Base-by-base conservation (phyloP, 177 flowering plant genomes). In the Vitis hybrid region DNA sequence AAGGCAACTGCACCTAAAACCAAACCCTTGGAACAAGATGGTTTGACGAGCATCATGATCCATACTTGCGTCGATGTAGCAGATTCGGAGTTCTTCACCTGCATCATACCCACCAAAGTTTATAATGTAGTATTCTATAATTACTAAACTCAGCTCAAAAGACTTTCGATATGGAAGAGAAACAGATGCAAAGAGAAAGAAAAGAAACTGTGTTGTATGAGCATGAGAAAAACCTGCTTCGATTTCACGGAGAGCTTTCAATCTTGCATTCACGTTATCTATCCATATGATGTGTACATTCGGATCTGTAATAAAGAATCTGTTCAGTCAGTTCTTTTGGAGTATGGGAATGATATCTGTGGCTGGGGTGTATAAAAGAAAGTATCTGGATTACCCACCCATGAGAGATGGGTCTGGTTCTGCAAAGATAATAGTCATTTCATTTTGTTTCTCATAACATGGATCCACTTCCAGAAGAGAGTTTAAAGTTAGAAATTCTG, bases 61-160 rank as follows among this genome's bases (percentile, higher is more conserved):
- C 91, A 91, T 83, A 70, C 98, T 92, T 18, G 93, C 89, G 78
- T 94, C 98, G 39, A 94, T 92, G 52, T 92, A 94, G 85, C 97
- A 88, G 50, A 94, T 91, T 14, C 92, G 78, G 59, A 94, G 86
- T 78, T 94, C 98, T 85, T 94, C 98, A 64, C 89, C 98, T 94
- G 86, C 66, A 71, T 65, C 54, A 56, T 32, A 61, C 18, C n/a
- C 6, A 30, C 68, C 13, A 39, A n/a, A 26, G 30, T 26, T 26
- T 39, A 39, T 39, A 18, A 58, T 21, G 13, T 0, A 26, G 30
- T 26, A 26, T 26, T 26, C 30, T 26, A 26, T 26, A 26, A 26
- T 26, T 26, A 26, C 30, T 26, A 26, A 26, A 26, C 30, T 26
- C 30, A 26, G 30, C 30, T 2, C 30, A 26, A 26, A 26, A 26